These are phyloP conservation scores for Ambrosia hybrid DNA, from an alignment of 140 eudicot species.

Conservation along the genomic window DNA sequence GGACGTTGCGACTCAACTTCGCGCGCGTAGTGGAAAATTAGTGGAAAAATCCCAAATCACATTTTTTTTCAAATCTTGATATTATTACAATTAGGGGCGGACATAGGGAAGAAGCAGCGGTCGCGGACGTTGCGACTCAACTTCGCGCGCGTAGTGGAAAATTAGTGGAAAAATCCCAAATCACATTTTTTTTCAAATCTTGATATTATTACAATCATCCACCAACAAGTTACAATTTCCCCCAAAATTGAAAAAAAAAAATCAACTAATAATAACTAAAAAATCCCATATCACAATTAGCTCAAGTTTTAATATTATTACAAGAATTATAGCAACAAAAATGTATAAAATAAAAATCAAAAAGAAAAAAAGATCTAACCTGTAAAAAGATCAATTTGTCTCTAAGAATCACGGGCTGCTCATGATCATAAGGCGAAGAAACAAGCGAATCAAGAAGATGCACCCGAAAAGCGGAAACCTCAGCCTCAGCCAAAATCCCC, in stretches of 20 bases:
- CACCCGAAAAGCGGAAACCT: slow-evolving; percentile 67
- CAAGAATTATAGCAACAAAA: not conserved
- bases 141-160: too few relatives aligned
- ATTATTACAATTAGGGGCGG: not conserved
- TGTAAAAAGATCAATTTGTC: slow-evolving; percentile 90
- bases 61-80: too few relatives aligned
- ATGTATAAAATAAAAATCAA: not conserved
- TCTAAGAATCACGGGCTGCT: slow-evolving; percentile 62
- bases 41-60: too few relatives aligned
- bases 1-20: too few relatives aligned
- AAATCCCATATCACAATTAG: not conserved
- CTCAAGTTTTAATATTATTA: not conserved
- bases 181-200: too few relatives aligned
- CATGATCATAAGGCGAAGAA: slow-evolving; percentile 64
- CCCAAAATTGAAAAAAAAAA: not conserved
- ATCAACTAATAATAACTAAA: not conserved
- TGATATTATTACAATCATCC: not conserved
- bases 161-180: too few relatives aligned
- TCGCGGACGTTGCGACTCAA: too few relatives aligned
- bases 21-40: too few relatives aligned
- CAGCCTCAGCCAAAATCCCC: slow-evolving; percentile 69
- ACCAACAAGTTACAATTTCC: not conserved
- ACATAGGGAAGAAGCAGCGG: too few relatives aligned
- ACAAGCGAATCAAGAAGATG: slow-evolving; percentile 75
- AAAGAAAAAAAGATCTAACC: slow-evolving; percentile 38